Percentiles rank a stretch among this genome's conserved stretches.
phyloP scores from a whole-genome alignment of 345 rosid genomes.

The Turnera subulata region DNA sequence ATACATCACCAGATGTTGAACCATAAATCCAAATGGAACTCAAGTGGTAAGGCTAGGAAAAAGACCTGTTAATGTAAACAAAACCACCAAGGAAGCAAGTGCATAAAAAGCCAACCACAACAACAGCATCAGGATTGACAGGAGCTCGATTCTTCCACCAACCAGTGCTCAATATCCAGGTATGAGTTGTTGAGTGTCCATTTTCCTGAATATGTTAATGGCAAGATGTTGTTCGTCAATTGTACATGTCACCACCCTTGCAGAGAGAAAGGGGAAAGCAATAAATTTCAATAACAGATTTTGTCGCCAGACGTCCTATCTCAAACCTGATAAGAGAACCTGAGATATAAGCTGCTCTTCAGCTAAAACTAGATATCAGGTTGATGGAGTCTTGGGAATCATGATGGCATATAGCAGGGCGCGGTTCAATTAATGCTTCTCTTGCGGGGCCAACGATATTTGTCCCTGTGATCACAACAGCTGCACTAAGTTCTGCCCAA shows the following conservation, averaged over 20 bases:
- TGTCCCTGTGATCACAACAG: slow-evolving; percentile 73
- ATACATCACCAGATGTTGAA: neutral
- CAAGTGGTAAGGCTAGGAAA: neutral
- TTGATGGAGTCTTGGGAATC: slow-evolving; percentile 89
- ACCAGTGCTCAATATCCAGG: slow-evolving; percentile 72
- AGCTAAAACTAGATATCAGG: no score
- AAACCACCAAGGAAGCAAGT: slow-evolving; percentile 47
- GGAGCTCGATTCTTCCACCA: slow-evolving; percentile 66
- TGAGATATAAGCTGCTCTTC: no score
- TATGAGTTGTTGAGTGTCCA: slow-evolving; percentile 51
- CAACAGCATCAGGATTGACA: slow-evolving; percentile 57
- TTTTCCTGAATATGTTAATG: slow-evolving; percentile 39
- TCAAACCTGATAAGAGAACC: no score
- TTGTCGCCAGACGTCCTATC: no score
- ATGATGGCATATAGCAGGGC: slow-evolving; percentile 76
- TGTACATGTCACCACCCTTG: no score
- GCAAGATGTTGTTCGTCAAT: no score
- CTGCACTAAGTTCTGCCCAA: slow-evolving; percentile 67
- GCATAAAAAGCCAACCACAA: slow-evolving; percentile 51
- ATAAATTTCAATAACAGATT: no score
- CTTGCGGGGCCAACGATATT: slow-evolving; percentile 96
- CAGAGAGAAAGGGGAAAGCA: no score
- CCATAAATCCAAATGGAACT: neutral
- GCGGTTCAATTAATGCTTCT: slow-evolving; percentile 76
- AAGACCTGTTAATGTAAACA: slow-evolving; percentile 60